Evolutionary conservation across 2,329 filamentous ascomycete species (phyloP), one percentile per base, ranked within the genome.

Genomic region (Elsinoe necatrix): DNA sequence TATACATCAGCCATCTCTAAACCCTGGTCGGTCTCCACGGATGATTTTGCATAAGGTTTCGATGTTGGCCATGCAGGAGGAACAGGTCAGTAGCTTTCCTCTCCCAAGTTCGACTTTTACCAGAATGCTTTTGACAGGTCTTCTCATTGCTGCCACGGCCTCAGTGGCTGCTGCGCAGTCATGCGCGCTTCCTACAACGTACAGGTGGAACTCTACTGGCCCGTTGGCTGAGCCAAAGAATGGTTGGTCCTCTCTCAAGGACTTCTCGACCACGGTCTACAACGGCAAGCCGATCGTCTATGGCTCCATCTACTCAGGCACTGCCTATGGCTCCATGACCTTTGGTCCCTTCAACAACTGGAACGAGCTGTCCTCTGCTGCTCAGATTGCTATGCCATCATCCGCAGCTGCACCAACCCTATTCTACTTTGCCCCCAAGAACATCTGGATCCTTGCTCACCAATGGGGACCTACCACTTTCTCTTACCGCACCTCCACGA

Each of bases 391-490:
- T 1, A 82, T 81, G 77, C 71, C 31, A 43, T 45, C 58, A 3
- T 62, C 59, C 4, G 68, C 79, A 8, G 80, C 83, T 20, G 82
- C 82, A 0, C 83, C 83, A 0, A 81, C 80, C 0, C 69, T 86
- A 48, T 84, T 86, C 71, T 80, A 77, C 72, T 85, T 85, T 63
- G 62, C 65, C 4, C 83, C 82, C 0, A 84, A 83, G 70, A 73
- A 70, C 61, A 68, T 79, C 60, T 86, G 83, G 83, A 70, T 85
- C n/a, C 74, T 85, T 0, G 79, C 80, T n/a, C 79, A 84, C 64
- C 81, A 86, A 67, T 85, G 81, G 81, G 81, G 81, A 1, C 64
- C 78, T 0, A 78, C 75, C 0, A 62, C 81, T 0, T 86, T 85
- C 71, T 75, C 75, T 1, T 85, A 84, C 73, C 68, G 69, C 51